Evolutionary conservation across 2,329 filamentous ascomycete genomes (phyloP).

Genomic region (Blastomyces parvus): DNA sequence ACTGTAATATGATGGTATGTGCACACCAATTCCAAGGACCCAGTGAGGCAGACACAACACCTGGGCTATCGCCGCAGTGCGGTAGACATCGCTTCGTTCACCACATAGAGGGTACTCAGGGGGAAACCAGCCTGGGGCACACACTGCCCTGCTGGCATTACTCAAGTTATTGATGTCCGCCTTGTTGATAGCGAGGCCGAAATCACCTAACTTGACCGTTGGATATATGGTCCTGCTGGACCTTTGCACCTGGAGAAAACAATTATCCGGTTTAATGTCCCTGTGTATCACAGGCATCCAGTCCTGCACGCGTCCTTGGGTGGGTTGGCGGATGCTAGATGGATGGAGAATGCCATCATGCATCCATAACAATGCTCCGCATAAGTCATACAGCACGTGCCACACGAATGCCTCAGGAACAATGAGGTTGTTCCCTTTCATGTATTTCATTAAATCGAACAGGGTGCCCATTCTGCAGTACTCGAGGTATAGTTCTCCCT

Average conservation of each 20-base stretch:
- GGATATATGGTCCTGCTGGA: constrained; percentile 5
- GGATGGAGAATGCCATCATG: constrained; percentile 14
- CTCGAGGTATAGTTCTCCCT: constrained; percentile 16
- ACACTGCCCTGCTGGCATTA: neutral
- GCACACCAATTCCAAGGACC: neutral
- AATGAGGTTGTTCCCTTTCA: neutral
- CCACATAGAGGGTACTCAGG: neutral
- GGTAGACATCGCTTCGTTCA: constrained; percentile 3
- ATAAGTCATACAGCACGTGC: constrained; percentile 13
- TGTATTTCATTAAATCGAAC: constrained; percentile 9
- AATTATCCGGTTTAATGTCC: constrained; percentile 17
- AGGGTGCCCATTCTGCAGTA: constrained; percentile 16
- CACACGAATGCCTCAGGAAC: constrained; percentile 15
- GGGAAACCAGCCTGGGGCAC: neutral
- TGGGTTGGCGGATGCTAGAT: constrained; percentile 2
- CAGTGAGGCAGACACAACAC: neutral
- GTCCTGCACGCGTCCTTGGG: neutral
- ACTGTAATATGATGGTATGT: neutral
- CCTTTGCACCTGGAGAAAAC: constrained; percentile 6
- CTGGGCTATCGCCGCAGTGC: neutral
- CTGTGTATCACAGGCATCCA: constrained; percentile 16
- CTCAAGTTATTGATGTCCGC: neutral
- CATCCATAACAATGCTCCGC: constrained; percentile 14
- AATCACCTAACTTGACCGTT: constrained; percentile 15
- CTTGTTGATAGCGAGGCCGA: constrained; percentile 13